phyloP scores from a whole-genome alignment of 1,284 basidiomycete species.

The Naganishia albida region DNA sequence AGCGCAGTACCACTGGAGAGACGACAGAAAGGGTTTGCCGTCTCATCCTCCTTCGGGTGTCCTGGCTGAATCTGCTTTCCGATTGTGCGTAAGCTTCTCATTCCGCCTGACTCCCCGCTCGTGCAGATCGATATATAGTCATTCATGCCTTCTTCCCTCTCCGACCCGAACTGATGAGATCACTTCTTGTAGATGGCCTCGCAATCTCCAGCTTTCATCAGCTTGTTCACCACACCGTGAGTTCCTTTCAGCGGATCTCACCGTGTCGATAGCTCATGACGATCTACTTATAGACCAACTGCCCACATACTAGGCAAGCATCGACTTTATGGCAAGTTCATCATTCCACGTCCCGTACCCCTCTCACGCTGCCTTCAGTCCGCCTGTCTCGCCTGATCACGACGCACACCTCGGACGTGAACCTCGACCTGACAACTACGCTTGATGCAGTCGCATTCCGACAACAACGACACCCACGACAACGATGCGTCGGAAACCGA shows the following conservation, averaged over 20 bases:
- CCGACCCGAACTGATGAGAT: not conserved
- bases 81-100: not conserved
- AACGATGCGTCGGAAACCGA: not conserved
- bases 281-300: not conserved
- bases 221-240: not conserved
- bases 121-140: not conserved
- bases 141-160: not conserved
- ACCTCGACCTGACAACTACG: not conserved
- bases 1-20: not conserved
- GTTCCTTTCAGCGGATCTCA: constrained; percentile 1
- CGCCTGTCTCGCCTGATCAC: not conserved
- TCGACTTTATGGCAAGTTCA: constrained; percentile 3
- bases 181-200: constrained; percentile 3
- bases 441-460: constrained; percentile 2
- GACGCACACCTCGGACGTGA: not conserved
- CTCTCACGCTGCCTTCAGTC: not conserved
- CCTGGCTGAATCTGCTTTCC: not conserved
- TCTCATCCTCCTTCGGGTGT: too few species aligned
- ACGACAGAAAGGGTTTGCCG: not conserved
- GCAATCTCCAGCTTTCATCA: too few species aligned
- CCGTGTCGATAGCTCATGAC: not conserved
- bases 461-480: not conserved
- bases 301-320: too few species aligned
- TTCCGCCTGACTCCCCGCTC: not conserved
- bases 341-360: not conserved